Base-by-base conservation (phyloP, 257 asterid genomes). In the Nicotiana attenuata region DNA sequence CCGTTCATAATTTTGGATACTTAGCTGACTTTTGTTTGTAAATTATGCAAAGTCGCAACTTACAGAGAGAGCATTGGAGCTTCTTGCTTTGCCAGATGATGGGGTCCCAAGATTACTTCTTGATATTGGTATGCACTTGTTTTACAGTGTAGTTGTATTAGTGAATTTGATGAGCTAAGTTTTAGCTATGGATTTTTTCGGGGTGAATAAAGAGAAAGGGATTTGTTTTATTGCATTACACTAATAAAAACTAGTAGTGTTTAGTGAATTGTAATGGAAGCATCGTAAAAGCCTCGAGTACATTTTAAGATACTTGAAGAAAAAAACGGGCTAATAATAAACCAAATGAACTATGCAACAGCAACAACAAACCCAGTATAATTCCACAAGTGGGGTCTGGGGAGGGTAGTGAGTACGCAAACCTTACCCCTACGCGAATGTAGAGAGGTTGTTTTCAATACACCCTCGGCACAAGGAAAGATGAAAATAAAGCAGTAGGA, bases 61-160 rank as follows among this genome's bases (percentile, higher is more conserved):
- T 82, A 86, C 98, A 11, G 96, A 93, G 83, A 91, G 99, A 89
- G 99, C 99, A 6, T 13, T 95, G 90, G 98, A 93, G 92, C 94
- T 95, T 86, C 97, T 95, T 57, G 97, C 93, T 3, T 86, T 95
- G 85, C 98, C 98, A 33, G 90, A 90, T 50, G 98, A 95, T 59
- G 93, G 86, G 14, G 86, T 91, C 41, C 94, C 97, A 24, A 88
- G 92, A 83, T 85, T 95, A 82, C 91, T 95, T 64, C 97, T 95
- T 85, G 98, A 95, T 80, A 93, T 95, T 56, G 99, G 97, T 94
- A 91, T 20, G 14, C 35, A 61, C 3, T 63, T 63, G 16, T 24
- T 19, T 60, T 3, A 9, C 29, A 8, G 1, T 60, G 65, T 3
- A 7, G 10, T 60, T 20, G 28, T 60, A 60, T 60, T 60, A 1